These are phyloP conservation scores for Aspergillus sp. DNA, from an alignment of 2,329 filamentous ascomycete genomes.

Conservation along the genomic window DNA sequence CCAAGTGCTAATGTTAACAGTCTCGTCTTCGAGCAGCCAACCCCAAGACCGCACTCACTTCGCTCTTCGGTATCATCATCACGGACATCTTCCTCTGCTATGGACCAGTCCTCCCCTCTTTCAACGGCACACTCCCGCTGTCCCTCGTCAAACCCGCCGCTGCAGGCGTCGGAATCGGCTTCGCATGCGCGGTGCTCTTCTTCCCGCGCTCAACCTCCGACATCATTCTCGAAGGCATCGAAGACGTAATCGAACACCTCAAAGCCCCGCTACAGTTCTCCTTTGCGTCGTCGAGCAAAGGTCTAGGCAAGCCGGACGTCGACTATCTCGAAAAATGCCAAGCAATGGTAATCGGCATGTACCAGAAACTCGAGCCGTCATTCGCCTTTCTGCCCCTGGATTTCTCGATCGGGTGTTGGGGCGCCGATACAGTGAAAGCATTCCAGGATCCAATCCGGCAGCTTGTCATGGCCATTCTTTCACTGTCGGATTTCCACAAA, in stretches of 20 bases:
- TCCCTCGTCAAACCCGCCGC: constrained; percentile 52
- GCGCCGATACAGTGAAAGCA: constrained; percentile 47
- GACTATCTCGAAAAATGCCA: constrained; percentile 37
- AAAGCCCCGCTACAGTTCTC: constrained; percentile 40
- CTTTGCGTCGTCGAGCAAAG: constrained; percentile 20
- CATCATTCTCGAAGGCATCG: constrained; percentile 43
- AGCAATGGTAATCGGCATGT: constrained; percentile 38
- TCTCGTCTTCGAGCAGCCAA: constrained; percentile 52
- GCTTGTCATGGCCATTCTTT: constrained; percentile 40
- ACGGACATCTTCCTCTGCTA: constrained; percentile 52
- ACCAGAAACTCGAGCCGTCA: constrained; percentile 45
- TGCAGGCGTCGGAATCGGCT: constrained; percentile 52
- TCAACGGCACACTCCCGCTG: constrained; percentile 45
- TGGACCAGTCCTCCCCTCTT: constrained; percentile 49
- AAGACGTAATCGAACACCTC: constrained; percentile 33
- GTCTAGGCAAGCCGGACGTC: constrained; percentile 22
- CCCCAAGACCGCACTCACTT: constrained; percentile 50
- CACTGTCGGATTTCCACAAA: constrained; percentile 52
- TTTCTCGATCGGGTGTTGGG: constrained; percentile 53
- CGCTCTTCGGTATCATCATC: constrained; percentile 55
- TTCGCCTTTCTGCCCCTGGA: constrained; percentile 54
- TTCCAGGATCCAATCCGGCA: constrained; percentile 45
- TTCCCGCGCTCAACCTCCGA: constrained; percentile 58
- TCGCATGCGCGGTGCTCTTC: constrained; percentile 51
- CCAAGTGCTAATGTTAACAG: constrained; percentile 16